Evolutionary conservation across 2,329 filamentous ascomycete genomes (phyloP).

Genomic region (Herpotrichia juniperi): DNA sequence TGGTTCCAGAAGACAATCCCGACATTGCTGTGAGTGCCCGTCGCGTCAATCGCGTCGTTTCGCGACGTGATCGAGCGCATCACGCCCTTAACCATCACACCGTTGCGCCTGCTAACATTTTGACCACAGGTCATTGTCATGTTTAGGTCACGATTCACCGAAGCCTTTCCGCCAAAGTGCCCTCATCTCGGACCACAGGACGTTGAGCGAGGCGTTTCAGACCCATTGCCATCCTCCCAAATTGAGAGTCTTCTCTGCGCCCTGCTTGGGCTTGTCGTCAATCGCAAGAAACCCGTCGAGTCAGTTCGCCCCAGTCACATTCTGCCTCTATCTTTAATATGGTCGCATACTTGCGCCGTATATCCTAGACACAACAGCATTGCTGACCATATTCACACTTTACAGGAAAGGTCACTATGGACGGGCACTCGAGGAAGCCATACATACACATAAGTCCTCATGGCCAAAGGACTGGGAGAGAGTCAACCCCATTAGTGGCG

Average conservation of each 20-base stretch:
- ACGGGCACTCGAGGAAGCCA: constrained; percentile 90
- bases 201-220: constrained; percentile 83
- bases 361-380: not conserved
- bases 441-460: constrained; percentile 82
- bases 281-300: constrained; percentile 99
- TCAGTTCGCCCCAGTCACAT: constrained; percentile 59
- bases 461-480: constrained; percentile 86
- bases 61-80: constrained; percentile 28
- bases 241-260: constrained; percentile 90
- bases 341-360: constrained; percentile 25
- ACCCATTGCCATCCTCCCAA: constrained; percentile 78
- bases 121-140: constrained; percentile 86
- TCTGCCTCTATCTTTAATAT: constrained; percentile 8
- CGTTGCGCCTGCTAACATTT: constrained; percentile 36
- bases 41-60: constrained; percentile 47
- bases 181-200: constrained; percentile 94
- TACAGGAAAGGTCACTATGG: constrained; percentile 87
- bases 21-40: constrained; percentile 82
- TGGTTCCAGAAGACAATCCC: constrained; percentile 85
- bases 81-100: constrained; percentile 29
- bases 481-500: constrained; percentile 81
- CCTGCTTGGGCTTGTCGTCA: constrained; percentile 83
- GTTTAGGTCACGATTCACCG: constrained; percentile 92
- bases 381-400: constrained; percentile 39
- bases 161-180: constrained; percentile 85